Evolutionary conservation across 176 grass and related monocot species (phyloP).

Genomic region (Musa itinerans): DNA sequence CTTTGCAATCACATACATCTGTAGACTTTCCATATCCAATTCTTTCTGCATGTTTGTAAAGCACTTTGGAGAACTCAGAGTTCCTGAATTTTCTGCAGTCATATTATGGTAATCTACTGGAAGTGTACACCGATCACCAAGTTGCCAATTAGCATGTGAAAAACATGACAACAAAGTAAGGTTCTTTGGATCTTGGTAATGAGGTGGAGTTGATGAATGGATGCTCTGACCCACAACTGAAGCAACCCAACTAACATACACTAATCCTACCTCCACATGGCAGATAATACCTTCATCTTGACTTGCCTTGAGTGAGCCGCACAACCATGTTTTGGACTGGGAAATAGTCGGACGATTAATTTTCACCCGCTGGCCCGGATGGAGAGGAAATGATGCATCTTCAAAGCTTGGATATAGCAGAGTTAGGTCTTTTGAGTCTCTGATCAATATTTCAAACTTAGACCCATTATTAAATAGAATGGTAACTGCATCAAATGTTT

Average conservation of each 20-base stretch:
- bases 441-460: constrained; percentile 71
- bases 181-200: constrained; percentile 58
- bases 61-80: constrained; percentile 24
- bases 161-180: constrained; percentile 70
- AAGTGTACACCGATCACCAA: constrained; percentile 91
- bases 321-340: constrained; percentile 56
- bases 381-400: constrained; percentile 72
- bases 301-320: constrained; percentile 53
- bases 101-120: constrained; percentile 12
- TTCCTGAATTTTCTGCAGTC: constrained; percentile 27
- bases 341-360: constrained; percentile 36
- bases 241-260: constrained; percentile 78
- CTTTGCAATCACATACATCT: constrained; percentile 66
- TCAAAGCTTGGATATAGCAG: constrained; percentile 49
- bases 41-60: constrained; percentile 23
- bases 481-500: constrained; percentile 65
- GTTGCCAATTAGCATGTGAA: constrained; percentile 81
- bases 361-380: constrained; percentile 73
- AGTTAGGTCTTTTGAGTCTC: constrained; percentile 55
- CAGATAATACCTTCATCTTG: constrained; percentile 59
- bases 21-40: constrained; percentile 21
- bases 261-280: constrained; percentile 58
- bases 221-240: constrained; percentile 49
- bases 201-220: constrained; percentile 45
- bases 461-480: constrained; percentile 61